Base-by-base conservation (phyloP, 1,284 basidiomycete species). In the Sporisorium reilianum region DNA sequence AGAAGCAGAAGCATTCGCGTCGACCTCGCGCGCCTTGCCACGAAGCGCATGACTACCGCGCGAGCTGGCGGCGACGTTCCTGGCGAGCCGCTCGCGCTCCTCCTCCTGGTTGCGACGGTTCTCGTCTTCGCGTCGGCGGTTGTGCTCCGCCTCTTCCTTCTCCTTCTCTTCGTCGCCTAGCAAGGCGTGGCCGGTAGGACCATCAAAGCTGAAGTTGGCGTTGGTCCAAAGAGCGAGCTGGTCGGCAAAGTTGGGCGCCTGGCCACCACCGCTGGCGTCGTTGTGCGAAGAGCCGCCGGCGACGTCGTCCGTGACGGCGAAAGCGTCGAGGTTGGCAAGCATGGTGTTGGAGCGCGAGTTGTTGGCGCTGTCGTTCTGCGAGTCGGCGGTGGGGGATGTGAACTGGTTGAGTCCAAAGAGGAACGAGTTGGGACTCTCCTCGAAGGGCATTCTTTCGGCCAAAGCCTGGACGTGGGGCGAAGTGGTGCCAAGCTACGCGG, bases 161-260 rank as follows among this genome's bases (percentile, higher is more conserved):
- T 82, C 78, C 64, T 84, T 84, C 18, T 84, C 81, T 49, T 84
- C 82, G 40, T 84, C 82, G 25, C 74, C 81, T 28, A 84, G 68
- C 49, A 84, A 59, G 5, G 83, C 83, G 48, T 83, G 82, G 11
- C 83, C 83, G 23, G 82, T 83, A 23, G 83, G 82, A 14, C 82
- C 82, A 42, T 84, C 83, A 54, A 84, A 84, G 58, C 71, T 80
- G 63, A 84, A 84, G 62, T 80, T 83, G 46, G 82, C 82, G 41
- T 82, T 84, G 45, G 82, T 84, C 83, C 83, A 84, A 2, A 84
- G 75, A 7, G 80, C 80, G 6, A 84, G 76, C 56, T 84, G 83
- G 40, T 84, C 82, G 34, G 82, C 74, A 62, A 84, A 81, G 55
- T 77, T 81, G 55, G 70, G 64, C 40, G 66, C 66, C 30, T 73